Base-by-base conservation (phyloP, 2,329 filamentous ascomycete genomes). In the Ophiostoma fasciatum region DNA sequence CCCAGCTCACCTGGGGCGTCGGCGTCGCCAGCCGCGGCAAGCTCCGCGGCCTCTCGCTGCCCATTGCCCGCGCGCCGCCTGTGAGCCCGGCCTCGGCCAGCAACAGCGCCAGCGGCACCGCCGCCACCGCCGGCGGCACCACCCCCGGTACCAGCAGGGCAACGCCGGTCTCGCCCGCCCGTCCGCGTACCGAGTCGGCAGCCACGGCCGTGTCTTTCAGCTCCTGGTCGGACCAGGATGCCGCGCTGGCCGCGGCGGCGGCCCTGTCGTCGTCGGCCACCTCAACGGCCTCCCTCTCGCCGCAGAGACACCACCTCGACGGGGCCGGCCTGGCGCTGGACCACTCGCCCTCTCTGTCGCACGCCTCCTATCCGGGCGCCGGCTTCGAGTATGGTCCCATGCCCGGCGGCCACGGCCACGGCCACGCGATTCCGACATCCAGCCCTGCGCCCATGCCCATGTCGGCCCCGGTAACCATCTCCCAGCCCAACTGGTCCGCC, bases 11-110 rank as follows among this genome's bases (percentile, higher is more conserved):
- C 31, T 96, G 88, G 88, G 85, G 85, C 28, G 83, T 94, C 32
- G 88, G 88, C 35, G 88, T 96, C 40, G 88, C 88, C 38, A 94
- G 87, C 59, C 78, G 88, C 51, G 88, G 88, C 53, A 96, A 96
- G 64, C 74, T 96, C 44, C 75, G 88, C 43, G 88, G 88, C 27
- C 66, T 94, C 47, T 87, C 87, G 38, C 64, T 93, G 39, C 74
- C 74, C 40, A 68, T 78, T 43, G 74, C 72, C 38, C 75, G 74
- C 52, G 59, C 69, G 9, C 66, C 69, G 17, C 69, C 70, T 1
- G 68, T 71, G 33, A 51, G 45, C 47, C 55, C 62, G 29, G 60
- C 27, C 19, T 31, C 40, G 5, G 25, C 27, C 18, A 33, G 22
- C 29, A 21, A 21, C 26, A 17, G 18, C 21, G 23, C 18, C 21